Evolutionary conservation across 2,329 filamentous ascomycete genomes (phyloP), one percentile per base, ranked within the genome.

Genomic region (Fusarium duplospermum): DNA sequence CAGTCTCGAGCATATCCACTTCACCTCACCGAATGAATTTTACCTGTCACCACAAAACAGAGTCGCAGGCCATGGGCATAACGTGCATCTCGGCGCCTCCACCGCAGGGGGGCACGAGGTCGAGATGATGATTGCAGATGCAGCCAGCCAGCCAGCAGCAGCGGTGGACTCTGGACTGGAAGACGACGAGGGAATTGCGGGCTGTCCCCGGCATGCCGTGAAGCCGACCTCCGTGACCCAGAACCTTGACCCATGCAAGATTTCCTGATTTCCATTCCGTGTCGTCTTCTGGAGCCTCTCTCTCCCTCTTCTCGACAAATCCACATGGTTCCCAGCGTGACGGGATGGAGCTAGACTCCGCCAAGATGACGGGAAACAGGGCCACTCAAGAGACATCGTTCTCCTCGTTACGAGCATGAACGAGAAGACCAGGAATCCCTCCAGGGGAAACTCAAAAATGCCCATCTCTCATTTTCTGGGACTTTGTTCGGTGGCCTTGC

Each of bases 201-300:
- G 60, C 11, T 62, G 33, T 22, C 60, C 65, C 52, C 64, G 63
- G 70, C 45, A 66, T 72, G 63, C 61, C 63, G 66, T 57, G 54
- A 66, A 56, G 52, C 71, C 71, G 69, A 72, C 71, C 66, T 71
- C 69, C 62, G 69, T 56, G 69, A 31, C 22, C 45, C 16, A 50
- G 45, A 50, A 29, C 45, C 45, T 29, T 29, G 62, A 56, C 38
- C 57, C 56, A 52, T 52, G 47, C 47, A 52, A 52, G 47, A 52
- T 52, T 52, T 52, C 47, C 10, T 52, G 47, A 31, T 52, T 29
- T n/a, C 47, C 27, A 31, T 52, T 52, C 47, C 24, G 24, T 27
- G 27, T 52, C 45, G 45, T 31, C 47, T 52, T 52, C 47, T 52
- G 47, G 47, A 31, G 47, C 27, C 27, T 52, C 24, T 29, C 24